phyloP scores from a whole-genome alignment of 257 asterid species.

The Haberlea rhodopensis region DNA sequence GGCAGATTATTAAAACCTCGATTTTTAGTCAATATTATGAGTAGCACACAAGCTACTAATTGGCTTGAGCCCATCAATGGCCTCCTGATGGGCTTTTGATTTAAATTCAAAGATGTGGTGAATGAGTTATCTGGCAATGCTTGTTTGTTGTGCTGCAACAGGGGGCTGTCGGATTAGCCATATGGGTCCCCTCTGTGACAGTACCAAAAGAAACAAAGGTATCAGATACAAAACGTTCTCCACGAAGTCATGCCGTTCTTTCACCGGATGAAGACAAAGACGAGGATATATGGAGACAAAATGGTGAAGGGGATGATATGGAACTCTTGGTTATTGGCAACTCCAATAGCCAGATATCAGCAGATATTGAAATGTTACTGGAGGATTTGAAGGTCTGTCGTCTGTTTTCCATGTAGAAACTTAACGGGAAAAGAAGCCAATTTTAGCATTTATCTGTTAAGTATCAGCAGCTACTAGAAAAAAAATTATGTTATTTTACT shows the following conservation, averaged over 20 bases:
- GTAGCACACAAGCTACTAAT: not conserved
- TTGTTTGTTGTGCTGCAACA: slow-evolving; percentile 29
- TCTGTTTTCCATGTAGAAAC: slow-evolving; percentile 14
- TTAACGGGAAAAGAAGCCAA: slow-evolving; percentile 24
- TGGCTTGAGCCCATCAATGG: slow-evolving; percentile 1
- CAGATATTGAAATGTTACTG: slow-evolving; percentile 58
- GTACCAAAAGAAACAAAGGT: slow-evolving; percentile 62
- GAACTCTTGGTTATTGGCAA: slow-evolving; percentile 62
- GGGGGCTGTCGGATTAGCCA: slow-evolving; percentile 99
- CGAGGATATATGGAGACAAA: slow-evolving; percentile 43
- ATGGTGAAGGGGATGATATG: slow-evolving; percentile 52
- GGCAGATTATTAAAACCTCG: not conserved
- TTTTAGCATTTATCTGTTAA: not conserved
- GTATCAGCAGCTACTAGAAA: not conserved
- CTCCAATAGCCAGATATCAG: slow-evolving; percentile 37
- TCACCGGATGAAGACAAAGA: slow-evolving; percentile 62
- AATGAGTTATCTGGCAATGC: not conserved
- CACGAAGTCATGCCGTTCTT: slow-evolving; percentile 60
- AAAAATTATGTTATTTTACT: slow-evolving; percentile 16
- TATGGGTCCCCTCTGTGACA: slow-evolving; percentile 99
- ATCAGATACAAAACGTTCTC: slow-evolving; percentile 46
- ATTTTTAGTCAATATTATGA: not conserved
- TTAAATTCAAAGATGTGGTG: not conserved
- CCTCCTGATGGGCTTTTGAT: slow-evolving; percentile 9
- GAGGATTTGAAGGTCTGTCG: slow-evolving; percentile 73